Base-by-base conservation (phyloP, 1,284 basidiomycete species). In the Puccinia hordei region DNA sequence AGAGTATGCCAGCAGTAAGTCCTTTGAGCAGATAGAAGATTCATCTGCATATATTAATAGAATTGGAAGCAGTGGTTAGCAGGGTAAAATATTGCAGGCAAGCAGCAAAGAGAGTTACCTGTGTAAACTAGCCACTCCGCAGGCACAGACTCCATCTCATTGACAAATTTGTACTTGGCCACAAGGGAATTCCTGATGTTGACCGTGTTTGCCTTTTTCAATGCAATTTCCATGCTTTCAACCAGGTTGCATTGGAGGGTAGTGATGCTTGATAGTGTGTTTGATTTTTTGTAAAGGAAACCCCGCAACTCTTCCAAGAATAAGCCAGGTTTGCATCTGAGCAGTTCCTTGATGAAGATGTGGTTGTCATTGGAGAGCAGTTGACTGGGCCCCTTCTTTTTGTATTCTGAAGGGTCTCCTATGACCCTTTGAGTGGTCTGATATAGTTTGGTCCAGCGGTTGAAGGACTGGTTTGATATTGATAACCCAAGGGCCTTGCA, bases 131-230 rank as follows among this genome's bases (percentile, higher is more conserved):
- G 6, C 6, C 2, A 63, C 30, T 41, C 35, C 2, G 61, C 61
- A 1, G 61, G 61, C 2, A 63, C 13, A 6, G 10, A 6, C 6
- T 15, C 30, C 61, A 63, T 63, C 17, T n/a, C 10, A 10, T 35
- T 9, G 5, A 63, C 35, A 22, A 8, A 63, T 30, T 15, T n/a
- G 27, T 6, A 63, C 35, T 63, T 63, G 2, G 17, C 9, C 13
- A 17, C 15, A 10, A 41, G 30, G 13, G 30, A 41, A 8, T 63
- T 33, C 27, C 19, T 17, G 24, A 63, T 63, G 30, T 63, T 63
- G 35, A 63, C 17, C 8, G 35, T 35, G 24, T 63, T 63, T 27
- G 61, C 61, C 35, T 63, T 63, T 19, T 63, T 63, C 30, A 63
- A n/a, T 5, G 61, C 35, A 9, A 63, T 30, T 41, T 63, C 13